phyloP scores from a whole-genome alignment of 345 rosid genomes.

The Clarkia xantiana region DNA sequence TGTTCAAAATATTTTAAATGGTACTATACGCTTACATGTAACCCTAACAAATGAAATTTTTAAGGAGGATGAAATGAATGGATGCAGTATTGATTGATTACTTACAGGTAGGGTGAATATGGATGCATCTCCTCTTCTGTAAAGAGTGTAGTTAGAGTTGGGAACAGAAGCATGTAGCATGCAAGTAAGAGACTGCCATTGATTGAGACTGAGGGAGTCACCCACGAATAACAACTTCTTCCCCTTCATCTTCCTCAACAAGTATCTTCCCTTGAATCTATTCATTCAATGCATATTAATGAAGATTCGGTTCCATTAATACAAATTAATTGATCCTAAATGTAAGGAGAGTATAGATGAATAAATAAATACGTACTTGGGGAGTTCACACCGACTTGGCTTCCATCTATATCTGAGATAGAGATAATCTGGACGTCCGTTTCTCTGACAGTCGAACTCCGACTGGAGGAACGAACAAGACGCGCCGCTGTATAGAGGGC shows the following conservation, averaged over 20 bases:
- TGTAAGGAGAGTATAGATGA: slow-evolving; percentile 6
- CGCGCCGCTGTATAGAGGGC: slow-evolving; percentile 23
- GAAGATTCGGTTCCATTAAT: too few species aligned
- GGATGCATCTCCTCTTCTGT: slow-evolving; percentile 19
- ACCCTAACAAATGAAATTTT: too few species aligned
- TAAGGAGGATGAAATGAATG: neutral
- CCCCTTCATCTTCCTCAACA: slow-evolving; percentile 35
- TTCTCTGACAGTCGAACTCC: slow-evolving; percentile 39
- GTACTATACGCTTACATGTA: too few species aligned
- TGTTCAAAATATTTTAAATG: too few species aligned
- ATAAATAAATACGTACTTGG: neutral
- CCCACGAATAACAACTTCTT: slow-evolving; percentile 68
- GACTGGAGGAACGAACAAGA: slow-evolving; percentile 36
- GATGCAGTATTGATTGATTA: neutral
- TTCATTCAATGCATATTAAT: too few species aligned
- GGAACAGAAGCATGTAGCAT: slow-evolving; percentile 53
- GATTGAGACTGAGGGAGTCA: slow-evolving; percentile 70
- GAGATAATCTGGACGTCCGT: slow-evolving; percentile 36
- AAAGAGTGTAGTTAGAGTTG: slow-evolving; percentile 17
- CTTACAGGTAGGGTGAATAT: slow-evolving; percentile 24
- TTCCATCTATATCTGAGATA: slow-evolving; percentile 43
- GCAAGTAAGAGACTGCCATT: slow-evolving; percentile 68
- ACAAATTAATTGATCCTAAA: too few species aligned
- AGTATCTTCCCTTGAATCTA: slow-evolving; percentile 40
- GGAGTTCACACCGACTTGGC: slow-evolving; percentile 12